These are phyloP conservation scores for Phytophthora sansomeana DNA, from an alignment of 352 stramenopile species.

Conservation along the genomic window DNA sequence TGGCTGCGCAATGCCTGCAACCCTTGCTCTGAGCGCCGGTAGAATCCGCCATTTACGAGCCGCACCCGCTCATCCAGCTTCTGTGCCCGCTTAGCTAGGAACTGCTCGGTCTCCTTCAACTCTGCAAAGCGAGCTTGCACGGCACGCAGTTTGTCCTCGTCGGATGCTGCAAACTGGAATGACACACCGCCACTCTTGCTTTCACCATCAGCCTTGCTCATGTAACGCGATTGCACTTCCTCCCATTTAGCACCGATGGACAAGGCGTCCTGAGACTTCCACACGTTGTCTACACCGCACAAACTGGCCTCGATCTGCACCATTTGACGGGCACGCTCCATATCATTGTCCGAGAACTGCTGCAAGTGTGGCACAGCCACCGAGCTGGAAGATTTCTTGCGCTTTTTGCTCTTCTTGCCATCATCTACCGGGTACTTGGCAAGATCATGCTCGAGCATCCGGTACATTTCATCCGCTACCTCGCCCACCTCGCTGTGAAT, in stretches of 20 bases:
- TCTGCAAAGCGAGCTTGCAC: constrained; percentile 68
- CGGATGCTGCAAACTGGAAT: constrained; percentile 53
- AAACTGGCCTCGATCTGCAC: constrained; percentile 84
- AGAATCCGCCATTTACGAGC: constrained; percentile 71
- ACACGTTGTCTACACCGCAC: constrained; percentile 42
- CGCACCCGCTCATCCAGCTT: constrained; percentile 78
- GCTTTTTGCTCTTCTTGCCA: constrained; percentile 68
- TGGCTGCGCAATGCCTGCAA: constrained; percentile 44
- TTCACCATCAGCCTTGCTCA: constrained; percentile 38
- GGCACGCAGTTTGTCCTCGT: constrained; percentile 57
- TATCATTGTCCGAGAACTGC: constrained; percentile 67
- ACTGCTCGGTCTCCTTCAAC: constrained; percentile 69
- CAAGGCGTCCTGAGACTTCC: constrained; percentile 36
- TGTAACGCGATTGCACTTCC: constrained; percentile 46
- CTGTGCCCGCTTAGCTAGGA: constrained; percentile 67
- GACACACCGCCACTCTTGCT: constrained; percentile 28
- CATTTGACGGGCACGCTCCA: constrained; percentile 77
- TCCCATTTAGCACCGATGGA: constrained; percentile 46
- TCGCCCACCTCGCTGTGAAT: constrained; percentile 51
- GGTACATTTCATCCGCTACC: constrained; percentile 70
- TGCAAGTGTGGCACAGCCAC: constrained; percentile 37
- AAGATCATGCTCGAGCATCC: constrained; percentile 72
- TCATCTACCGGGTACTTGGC: constrained; percentile 52
- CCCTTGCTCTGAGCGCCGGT: constrained; percentile 55
- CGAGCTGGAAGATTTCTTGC: constrained; percentile 54